A percentile compares a stretch with the other conserved stretches of the same genome.
Conservation (phyloP, 23 red algal genomes). For the Gracilariopsis chorda region DNA sequence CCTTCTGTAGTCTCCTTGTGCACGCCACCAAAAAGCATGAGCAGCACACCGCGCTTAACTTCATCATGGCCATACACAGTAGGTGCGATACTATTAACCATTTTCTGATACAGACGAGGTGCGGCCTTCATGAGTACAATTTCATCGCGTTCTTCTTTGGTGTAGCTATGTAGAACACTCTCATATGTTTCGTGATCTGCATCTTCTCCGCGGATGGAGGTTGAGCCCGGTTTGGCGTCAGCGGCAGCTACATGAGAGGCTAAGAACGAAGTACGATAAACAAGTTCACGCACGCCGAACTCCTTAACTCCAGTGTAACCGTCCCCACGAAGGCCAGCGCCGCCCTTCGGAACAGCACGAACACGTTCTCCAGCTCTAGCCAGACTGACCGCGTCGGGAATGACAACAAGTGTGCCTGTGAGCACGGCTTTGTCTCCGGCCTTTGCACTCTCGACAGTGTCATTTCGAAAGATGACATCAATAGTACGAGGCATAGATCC, state of each 20-base stretch:
- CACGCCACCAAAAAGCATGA: constrained; percentile 99
- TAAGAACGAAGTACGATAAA: constrained; percentile 89
- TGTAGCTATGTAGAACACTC: constrained; percentile 78
- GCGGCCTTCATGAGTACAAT: constrained; percentile 74
- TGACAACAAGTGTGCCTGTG: constrained; percentile 90
- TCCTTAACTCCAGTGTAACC: constrained; percentile 86
- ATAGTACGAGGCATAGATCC: constrained; percentile 97
- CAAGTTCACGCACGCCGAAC: constrained; percentile 95
- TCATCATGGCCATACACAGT: constrained; percentile 96
- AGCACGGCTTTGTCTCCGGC: constrained; percentile 92
- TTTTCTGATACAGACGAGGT: constrained; percentile 82
- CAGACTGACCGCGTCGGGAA: constrained; percentile 87
- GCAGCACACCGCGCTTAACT: constrained; percentile 93
- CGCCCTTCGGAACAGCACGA: constrained; percentile 56
- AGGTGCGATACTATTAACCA: constrained; percentile 82
- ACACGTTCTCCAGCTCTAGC: constrained; percentile 90
- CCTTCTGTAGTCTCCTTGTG: constrained; percentile 93
- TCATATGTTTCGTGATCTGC: constrained; percentile 76
- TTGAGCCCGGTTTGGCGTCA: constrained; percentile 26
- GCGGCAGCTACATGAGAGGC: constrained; percentile 85
- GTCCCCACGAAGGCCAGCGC: constrained; percentile 47
- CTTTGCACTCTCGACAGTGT: constrained; percentile 94
- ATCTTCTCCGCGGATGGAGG: constrained; percentile 45
- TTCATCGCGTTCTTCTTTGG: constrained; percentile 86
- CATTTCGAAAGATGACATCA: constrained; percentile 97